phyloP scores from a whole-genome alignment of 2,329 filamentous ascomycete genomes.

The Aureobasidium sp. region DNA sequence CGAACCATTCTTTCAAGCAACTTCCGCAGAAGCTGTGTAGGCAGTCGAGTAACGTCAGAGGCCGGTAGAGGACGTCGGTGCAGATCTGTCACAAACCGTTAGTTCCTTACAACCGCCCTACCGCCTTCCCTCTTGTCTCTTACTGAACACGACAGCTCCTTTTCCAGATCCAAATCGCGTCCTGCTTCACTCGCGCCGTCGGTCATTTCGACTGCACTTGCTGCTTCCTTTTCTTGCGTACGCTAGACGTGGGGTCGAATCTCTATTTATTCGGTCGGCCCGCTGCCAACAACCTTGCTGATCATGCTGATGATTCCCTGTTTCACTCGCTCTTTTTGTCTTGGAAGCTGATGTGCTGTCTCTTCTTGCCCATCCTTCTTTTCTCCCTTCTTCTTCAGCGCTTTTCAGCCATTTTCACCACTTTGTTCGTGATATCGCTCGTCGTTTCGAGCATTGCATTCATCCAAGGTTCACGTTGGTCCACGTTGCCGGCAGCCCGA shows the following conservation, averaged over 20 bases:
- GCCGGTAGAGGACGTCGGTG: conserved; percentile 58
- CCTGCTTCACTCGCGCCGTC: conserved; percentile 25
- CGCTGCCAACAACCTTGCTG: conserved; percentile 5
- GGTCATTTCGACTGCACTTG: conserved; percentile 3
- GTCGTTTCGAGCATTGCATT: neutral
- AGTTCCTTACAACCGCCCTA: neutral
- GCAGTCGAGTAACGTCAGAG: conserved; percentile 34
- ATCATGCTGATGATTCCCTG: conserved; percentile 1
- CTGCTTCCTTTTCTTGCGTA: neutral
- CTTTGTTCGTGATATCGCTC: neutral
- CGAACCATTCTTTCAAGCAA: conserved; percentile 94
- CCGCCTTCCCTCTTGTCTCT: conserved; percentile 28
- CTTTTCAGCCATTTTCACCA: neutral
- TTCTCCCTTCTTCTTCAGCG: neutral
- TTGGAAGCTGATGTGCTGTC: neutral
- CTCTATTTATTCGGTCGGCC: conserved; percentile 3
- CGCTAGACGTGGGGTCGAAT: conserved; percentile 9
- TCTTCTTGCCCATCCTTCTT: neutral
- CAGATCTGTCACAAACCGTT: conserved; percentile 62
- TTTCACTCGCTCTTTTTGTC: neutral
- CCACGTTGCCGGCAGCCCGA: neutral
- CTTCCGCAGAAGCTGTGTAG: conserved; percentile 78
- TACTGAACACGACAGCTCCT: conserved; percentile 92
- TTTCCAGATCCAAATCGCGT: conserved; percentile 64
- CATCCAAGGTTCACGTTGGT: neutral